These are phyloP conservation scores for Rhizopus arrhizus DNA, from an alignment of 371 early-diverging fungal species.

Conservation along the genomic window DNA sequence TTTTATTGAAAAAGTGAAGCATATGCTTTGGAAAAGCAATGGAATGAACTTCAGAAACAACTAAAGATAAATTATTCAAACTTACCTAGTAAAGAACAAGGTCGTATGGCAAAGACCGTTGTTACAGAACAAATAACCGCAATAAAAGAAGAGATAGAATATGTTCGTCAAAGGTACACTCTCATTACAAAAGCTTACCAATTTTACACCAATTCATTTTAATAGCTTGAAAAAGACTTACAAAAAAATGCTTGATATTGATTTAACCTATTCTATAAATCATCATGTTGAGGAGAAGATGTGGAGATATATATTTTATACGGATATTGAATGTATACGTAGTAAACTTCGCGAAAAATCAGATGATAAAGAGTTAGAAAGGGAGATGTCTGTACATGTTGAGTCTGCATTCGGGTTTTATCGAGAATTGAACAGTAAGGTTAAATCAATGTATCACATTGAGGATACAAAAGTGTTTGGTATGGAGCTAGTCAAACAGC, in stretches of 20 bases:
- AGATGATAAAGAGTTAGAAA: conserved; percentile 22
- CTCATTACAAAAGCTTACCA: too few species aligned
- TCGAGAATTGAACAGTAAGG: conserved; percentile 40
- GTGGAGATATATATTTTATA: conserved; percentile 53
- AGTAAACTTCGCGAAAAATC: conserved; percentile 39
- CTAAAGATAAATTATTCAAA: conserved; percentile 42
- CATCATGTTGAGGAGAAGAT: conserved; percentile 51
- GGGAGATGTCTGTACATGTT: conserved; percentile 27
- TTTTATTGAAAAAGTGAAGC: conserved; percentile 39
- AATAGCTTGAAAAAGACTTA: conserved; percentile 44
- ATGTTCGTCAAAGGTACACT: conserved; percentile 50
- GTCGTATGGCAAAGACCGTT: conserved; percentile 35
- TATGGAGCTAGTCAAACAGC: conserved; percentile 28
- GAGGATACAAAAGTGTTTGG: conserved; percentile 43
- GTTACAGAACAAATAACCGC: conserved; percentile 44
- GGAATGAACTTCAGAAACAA: conserved; percentile 45
- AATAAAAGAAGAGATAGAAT: conserved; percentile 51
- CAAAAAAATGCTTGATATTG: conserved; percentile 34
- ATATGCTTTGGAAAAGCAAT: conserved; percentile 51
- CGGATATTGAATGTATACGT: conserved; percentile 45
- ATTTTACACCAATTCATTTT: background rate
- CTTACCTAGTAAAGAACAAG: conserved; percentile 44
- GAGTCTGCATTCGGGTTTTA: conserved; percentile 47
- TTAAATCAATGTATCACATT: conserved; percentile 37
- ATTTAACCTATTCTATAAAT: conserved; percentile 36